Evolutionary conservation across 345 rosid species (phyloP).

Genomic region (Raphanus raphanistrum): DNA sequence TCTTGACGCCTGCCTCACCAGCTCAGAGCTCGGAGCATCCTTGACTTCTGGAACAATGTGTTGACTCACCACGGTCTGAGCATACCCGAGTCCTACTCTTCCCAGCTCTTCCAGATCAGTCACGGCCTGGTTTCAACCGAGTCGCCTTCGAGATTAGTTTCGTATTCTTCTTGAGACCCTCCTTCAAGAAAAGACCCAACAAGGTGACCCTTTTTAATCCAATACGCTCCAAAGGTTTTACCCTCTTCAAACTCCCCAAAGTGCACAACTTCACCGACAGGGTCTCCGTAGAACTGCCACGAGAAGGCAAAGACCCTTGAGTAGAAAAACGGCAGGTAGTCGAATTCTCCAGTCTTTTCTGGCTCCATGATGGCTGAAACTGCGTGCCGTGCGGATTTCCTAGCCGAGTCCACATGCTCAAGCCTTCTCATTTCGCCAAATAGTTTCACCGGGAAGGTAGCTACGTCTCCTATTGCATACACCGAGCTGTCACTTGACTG

Average conservation of each 20-base stretch:
- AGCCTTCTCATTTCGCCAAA: conserved; percentile 83
- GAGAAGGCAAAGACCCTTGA: conserved; percentile 82
- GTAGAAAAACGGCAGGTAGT: conserved; percentile 91
- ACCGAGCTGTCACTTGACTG: conserved; percentile 86
- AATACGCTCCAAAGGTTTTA: conserved; percentile 74
- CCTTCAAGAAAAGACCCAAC: conserved; percentile 96
- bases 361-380: conserved; percentile 78
- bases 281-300: conserved; percentile 97
- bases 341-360: conserved; percentile 65
- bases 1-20: conserved; percentile 31
- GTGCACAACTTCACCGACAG: conserved; percentile 75
- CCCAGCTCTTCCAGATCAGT: conserved; percentile 60
- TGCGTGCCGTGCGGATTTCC: conserved; percentile 80
- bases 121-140: conserved; percentile 54
- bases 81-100: conserved; percentile 64
- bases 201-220: conserved; percentile 79
- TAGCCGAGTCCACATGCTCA: conserved; percentile 91
- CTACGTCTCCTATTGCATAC: conserved; percentile 92
- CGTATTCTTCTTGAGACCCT: conserved; percentile 87
- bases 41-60: conserved; percentile 34
- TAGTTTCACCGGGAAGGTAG: conserved; percentile 81
- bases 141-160: conserved; percentile 78
- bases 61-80: conserved; percentile 52
- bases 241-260: conserved; percentile 76
- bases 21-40: conserved; percentile 22